A percentile compares a stretch with the other conserved stretches of the same genome.
Evolutionary conservation across 257 asterid species (phyloP).

Genomic region (Forsythia suspensa): DNA sequence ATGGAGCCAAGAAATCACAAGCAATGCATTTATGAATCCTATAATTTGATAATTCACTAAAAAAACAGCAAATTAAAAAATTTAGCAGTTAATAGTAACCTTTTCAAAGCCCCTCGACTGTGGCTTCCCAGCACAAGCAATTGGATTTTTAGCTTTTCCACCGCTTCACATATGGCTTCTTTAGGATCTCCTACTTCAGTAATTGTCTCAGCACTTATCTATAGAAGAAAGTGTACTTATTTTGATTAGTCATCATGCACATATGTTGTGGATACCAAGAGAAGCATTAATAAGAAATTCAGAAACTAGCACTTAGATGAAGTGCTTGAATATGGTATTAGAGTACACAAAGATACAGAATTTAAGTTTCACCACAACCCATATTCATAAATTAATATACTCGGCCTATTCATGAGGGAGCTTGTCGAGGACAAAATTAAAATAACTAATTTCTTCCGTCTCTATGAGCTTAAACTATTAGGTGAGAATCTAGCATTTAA

Average conservation of each 20-base stretch:
- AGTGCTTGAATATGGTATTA: too few relatives aligned
- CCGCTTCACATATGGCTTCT: slow-evolving; percentile 47
- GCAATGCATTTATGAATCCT: too few relatives aligned
- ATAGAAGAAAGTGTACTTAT: neutral
- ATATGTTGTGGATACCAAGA: neutral
- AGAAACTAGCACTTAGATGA: neutral
- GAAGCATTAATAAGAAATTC: neutral
- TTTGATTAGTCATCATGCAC: neutral
- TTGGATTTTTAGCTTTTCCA: slow-evolving; percentile 36
- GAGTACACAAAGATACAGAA: neutral
- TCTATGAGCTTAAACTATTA: neutral
- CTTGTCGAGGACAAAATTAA: neutral
- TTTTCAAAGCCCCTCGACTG: slow-evolving; percentile 42
- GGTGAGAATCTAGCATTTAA: too few relatives aligned
- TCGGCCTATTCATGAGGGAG: neutral
- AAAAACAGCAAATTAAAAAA: neutral
- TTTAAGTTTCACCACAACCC: neutral
- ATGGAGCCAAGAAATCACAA: too few relatives aligned
- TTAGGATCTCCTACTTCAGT: slow-evolving; percentile 60
- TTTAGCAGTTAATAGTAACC: slow-evolving; percentile 29
- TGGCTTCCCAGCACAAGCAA: slow-evolving; percentile 56
- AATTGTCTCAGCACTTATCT: slow-evolving; percentile 47
- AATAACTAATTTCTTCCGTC: neutral
- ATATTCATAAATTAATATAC: too few relatives aligned
- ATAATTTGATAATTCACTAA: too few relatives aligned